Conservation (phyloP, 805 yeast species). For the Metschnikowia proteae region DNA sequence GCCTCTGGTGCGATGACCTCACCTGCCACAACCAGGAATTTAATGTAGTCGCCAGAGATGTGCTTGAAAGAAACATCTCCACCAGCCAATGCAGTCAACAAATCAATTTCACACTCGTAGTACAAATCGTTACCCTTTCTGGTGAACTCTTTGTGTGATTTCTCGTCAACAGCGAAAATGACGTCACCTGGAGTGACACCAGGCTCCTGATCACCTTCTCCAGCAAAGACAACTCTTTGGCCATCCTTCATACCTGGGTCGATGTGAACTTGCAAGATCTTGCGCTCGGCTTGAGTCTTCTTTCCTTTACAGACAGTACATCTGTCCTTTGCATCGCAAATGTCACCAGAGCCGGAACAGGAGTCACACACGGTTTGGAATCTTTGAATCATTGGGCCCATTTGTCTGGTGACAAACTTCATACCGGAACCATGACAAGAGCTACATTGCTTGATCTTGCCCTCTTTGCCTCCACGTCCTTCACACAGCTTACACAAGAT, state of each 20-base stretch:
- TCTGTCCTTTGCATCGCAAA: constrained; percentile 78
- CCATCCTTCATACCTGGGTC: constrained; percentile 98
- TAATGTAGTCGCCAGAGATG: constrained; percentile 86
- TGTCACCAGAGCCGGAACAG: constrained; percentile 91
- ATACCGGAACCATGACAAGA: constrained; percentile 90
- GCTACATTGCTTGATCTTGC: constrained; percentile 80
- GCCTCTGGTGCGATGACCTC: constrained; percentile 86
- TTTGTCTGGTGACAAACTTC: constrained; percentile 89
- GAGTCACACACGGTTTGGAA: constrained; percentile 91
- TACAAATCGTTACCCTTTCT: constrained; percentile 88
- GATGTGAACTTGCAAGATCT: constrained; percentile 88
- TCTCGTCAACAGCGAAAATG: constrained; percentile 84
- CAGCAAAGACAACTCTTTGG: constrained; percentile 83
- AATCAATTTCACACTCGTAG: constrained; percentile 83
- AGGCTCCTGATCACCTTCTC: constrained; percentile 98
- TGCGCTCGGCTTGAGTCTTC: constrained; percentile 82
- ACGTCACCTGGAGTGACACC: constrained; percentile 96
- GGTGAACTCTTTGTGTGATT: constrained; percentile 74
- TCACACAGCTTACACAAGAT: constrained; percentile 83
- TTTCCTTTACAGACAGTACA: constrained; percentile 87
- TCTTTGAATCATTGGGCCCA: constrained; percentile 99
- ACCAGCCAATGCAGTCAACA: constrained; percentile 94
- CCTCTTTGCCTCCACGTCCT: constrained; percentile 95
- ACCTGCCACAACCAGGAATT: constrained; percentile 81
- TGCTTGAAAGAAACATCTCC: constrained; percentile 88